Conservation (phyloP, 257 asterid species). For the Solanum ossicruentum region DNA sequence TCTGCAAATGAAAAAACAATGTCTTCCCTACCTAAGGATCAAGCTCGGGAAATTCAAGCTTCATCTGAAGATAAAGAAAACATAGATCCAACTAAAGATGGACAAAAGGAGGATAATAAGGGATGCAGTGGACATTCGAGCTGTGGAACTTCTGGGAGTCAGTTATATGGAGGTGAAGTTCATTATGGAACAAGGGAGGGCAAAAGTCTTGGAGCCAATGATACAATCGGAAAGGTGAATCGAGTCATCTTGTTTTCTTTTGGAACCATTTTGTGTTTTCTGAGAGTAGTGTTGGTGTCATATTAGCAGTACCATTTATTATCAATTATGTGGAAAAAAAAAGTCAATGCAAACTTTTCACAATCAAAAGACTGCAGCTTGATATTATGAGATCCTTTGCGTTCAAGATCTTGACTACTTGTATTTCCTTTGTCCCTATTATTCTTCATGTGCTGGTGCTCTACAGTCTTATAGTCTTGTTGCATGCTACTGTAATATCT, state of each 20-base stretch:
- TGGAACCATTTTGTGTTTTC: neutral
- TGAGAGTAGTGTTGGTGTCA: neutral
- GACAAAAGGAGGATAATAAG: conserved; percentile 13
- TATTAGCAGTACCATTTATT: neutral
- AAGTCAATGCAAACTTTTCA: neutral
- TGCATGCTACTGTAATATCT: neutral
- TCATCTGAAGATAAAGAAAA: conserved; percentile 49
- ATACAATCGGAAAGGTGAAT: neutral
- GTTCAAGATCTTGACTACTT: neutral
- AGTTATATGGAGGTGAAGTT: conserved; percentile 7
- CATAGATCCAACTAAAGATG: conserved; percentile 19
- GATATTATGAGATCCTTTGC: neutral
- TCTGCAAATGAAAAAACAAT: conserved; percentile 20
- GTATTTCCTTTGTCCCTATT: neutral
- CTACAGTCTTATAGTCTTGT: neutral
- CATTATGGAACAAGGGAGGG: neutral
- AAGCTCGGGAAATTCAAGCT: conserved; percentile 10
- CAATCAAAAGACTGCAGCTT: neutral
- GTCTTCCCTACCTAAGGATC: conserved; percentile 17
- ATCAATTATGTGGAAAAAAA: neutral
- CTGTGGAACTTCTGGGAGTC: conserved; percentile 16
- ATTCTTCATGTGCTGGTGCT: neutral
- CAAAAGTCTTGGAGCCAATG: neutral
- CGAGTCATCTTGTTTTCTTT: neutral
- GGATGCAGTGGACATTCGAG: conserved; percentile 14